Evolutionary conservation across 345 rosid species (phyloP), one percentile per base, ranked within the genome.

Genomic region (Populus pruinosa): DNA sequence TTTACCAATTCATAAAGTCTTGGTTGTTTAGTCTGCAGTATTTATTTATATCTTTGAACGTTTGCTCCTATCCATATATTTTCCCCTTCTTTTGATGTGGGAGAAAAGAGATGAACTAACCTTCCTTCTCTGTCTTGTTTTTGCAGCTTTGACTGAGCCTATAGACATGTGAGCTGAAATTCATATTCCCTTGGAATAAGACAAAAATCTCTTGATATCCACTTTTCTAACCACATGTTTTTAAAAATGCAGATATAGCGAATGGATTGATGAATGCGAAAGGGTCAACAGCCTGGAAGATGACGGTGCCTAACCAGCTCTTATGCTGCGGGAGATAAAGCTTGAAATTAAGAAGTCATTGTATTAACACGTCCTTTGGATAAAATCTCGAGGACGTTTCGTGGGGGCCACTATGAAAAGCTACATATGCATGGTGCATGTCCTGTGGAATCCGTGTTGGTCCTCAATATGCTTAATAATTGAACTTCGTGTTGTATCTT

Each of bases 261-360:
- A 96, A 80, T 96, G 99, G 99, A 93, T 94, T 0, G 99, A 96
- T 83, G 99, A 96, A 76, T 96, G 99, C 7, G 82, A 79, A 23
- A 59, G 82, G 73, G 82, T 79, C 47, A 79, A 79, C 73, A 73
- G 8, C 66, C 63, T 67, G 33, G 77, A 78, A 11, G 81, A 79
- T 33, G 82, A 56, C 23, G 77, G 72, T 50, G 76, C 72, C n/a
- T 67, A 75, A 43, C 41, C 44, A 67, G 78, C 72, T 41, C 50
- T 17, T 41, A 21, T 44, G 2, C 9, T 8, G 21, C 6, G 8
- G 20, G 17, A 53, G 61, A 39, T 20, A 39, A 56, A 35, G 27
- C 65, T 7, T 56, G 14, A 72, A 56, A 8, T 29, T 33, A 71
- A 71, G 27, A 21, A 27, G 27, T 69, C 20, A 47, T n/a, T 9